phyloP scores from a whole-genome alignment of 768 basidiomycete genomes.

The Sporobolomyces pararoseus region DNA sequence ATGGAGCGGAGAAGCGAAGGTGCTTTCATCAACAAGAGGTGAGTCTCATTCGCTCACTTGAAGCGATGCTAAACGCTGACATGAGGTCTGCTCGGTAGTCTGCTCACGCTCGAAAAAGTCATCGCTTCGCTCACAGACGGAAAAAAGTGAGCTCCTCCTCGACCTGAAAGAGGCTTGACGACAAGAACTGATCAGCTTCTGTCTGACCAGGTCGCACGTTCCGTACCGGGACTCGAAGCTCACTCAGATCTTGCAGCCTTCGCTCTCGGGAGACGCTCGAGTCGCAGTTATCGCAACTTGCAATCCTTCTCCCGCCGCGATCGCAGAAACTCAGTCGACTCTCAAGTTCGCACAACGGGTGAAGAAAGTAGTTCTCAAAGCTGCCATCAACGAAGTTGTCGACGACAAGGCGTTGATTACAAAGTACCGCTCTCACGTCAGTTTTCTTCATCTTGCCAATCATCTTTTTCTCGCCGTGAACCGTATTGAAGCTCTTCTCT shows the following conservation, averaged over 20 bases:
- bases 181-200: not conserved
- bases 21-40: conserved; percentile 82
- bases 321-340: conserved; percentile 82
- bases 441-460: not conserved
- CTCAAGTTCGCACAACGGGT: conserved; percentile 89
- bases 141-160: conserved; percentile 54
- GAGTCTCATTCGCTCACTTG: not conserved
- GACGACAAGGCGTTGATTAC: conserved; percentile 45
- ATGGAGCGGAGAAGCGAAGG: conserved; percentile 91
- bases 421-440: conserved; percentile 42
- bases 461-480: not conserved
- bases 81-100: conserved; percentile 48
- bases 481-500: not conserved
- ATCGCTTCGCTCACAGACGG: conserved; percentile 76
- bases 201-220: conserved; percentile 67
- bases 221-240: conserved; percentile 92
- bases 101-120: conserved; percentile 87
- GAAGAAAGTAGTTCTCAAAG: conserved; percentile 68
- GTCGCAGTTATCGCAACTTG: conserved; percentile 96
- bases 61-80: not conserved
- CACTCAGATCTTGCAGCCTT: conserved; percentile 75
- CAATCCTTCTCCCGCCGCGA: conserved; percentile 73
- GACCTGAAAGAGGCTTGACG: not conserved
- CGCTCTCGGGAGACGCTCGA: conserved; percentile 82
- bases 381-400: conserved; percentile 44